A percentile compares a stretch with the other conserved stretches of the same genome.
phyloP scores from a whole-genome alignment of 169 alveolate genomes.

The Plasmodium knowlesi region DNA sequence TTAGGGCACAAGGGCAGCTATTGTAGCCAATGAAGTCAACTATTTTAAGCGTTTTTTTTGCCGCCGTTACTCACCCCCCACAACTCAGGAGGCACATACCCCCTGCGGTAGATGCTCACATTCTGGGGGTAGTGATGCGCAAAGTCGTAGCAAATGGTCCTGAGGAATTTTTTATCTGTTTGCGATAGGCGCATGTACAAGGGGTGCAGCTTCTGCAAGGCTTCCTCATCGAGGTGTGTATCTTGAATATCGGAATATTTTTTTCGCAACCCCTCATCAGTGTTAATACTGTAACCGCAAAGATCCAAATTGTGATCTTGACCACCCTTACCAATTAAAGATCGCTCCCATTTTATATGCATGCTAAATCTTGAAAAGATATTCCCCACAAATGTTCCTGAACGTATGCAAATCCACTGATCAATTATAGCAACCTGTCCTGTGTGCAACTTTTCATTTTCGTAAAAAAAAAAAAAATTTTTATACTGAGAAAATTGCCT shows the following conservation, averaged over 20 bases:
- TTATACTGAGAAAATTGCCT: slow-evolving; percentile 26
- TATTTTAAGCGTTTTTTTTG: neutral
- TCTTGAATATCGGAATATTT: slow-evolving; percentile 6
- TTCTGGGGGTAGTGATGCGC: slow-evolving; percentile 25
- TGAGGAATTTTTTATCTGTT: slow-evolving; percentile 21
- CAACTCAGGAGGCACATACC: neutral
- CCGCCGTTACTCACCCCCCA: neutral
- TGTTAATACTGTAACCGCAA: slow-evolving; percentile 47
- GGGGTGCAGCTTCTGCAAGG: slow-evolving; percentile 1
- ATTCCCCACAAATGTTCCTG: slow-evolving; percentile 33
- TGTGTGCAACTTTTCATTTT: slow-evolving; percentile 30
- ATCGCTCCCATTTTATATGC: slow-evolving; percentile 72
- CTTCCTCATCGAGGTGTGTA: neutral
- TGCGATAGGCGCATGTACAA: slow-evolving; percentile 12
- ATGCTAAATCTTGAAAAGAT: slow-evolving; percentile 58
- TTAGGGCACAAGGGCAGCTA: neutral
- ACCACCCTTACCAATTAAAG: slow-evolving; percentile 19
- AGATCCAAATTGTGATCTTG: slow-evolving; percentile 24
- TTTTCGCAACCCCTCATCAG: neutral
- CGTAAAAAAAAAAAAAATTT: slow-evolving; percentile 47
- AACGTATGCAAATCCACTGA: slow-evolving; percentile 46
- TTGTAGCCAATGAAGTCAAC: neutral
- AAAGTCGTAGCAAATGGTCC: slow-evolving; percentile 28
- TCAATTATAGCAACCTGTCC: slow-evolving; percentile 68
- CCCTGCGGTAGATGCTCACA: slow-evolving; percentile 39